These are phyloP conservation scores for Acer campestre DNA, from an alignment of 345 rosid species.

Conservation along the genomic window DNA sequence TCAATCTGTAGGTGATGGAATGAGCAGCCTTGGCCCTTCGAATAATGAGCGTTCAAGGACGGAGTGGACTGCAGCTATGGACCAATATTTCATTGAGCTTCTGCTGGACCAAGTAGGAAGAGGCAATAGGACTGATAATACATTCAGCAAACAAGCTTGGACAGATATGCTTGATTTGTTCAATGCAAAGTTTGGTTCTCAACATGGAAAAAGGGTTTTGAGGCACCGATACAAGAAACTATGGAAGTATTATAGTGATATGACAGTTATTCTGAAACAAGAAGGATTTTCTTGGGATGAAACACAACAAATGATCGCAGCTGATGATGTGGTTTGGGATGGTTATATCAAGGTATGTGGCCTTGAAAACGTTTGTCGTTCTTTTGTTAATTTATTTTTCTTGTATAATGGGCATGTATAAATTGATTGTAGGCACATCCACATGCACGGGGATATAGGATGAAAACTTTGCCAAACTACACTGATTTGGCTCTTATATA, in stretches of 20 bases:
- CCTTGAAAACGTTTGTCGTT: constrained; percentile 10
- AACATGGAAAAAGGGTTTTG: constrained; percentile 76
- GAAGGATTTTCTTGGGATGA: constrained; percentile 82
- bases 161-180: constrained; percentile 72
- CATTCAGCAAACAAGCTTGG: constrained; percentile 85
- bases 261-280: constrained; percentile 50
- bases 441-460: constrained; percentile 61
- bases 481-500: constrained; percentile 62
- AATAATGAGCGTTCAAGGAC: constrained; percentile 58
- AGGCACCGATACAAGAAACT: constrained; percentile 77
- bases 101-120: constrained; percentile 75
- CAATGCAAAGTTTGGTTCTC: constrained; percentile 66
- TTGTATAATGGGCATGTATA: constrained; percentile 17
- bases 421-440: constrained; percentile 56
- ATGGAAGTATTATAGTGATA: constrained; percentile 63
- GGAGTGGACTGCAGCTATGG: constrained; percentile 81
- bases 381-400: constrained; percentile 7
- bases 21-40: constrained; percentile 23
- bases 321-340: constrained; percentile 72
- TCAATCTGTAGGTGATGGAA: constrained; percentile 54
- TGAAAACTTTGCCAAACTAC: constrained; percentile 68
- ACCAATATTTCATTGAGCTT: constrained; percentile 71
- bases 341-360: constrained; percentile 60
- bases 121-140: constrained; percentile 61
- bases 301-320: constrained; percentile 50